These are phyloP conservation scores for Ustilago trichophora DNA, from an alignment of 1,284 basidiomycete genomes.

Conservation along the genomic window DNA sequence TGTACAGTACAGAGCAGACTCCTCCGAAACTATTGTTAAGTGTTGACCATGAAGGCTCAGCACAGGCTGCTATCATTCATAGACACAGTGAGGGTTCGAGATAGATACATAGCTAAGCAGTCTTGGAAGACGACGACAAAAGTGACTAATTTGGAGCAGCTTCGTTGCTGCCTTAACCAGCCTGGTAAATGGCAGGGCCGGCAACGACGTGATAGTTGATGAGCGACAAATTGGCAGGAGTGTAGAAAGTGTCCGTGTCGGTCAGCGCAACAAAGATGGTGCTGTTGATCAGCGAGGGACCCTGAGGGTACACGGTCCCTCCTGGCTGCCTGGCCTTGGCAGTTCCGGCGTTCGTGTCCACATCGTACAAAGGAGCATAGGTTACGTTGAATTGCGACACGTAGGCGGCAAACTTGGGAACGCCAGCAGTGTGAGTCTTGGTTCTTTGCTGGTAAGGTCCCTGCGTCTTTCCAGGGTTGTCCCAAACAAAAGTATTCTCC, in stretches of 20 bases:
- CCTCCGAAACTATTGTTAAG: too few species aligned
- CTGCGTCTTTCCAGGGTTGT: conserved; percentile 41
- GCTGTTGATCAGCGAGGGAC: conserved; percentile 42
- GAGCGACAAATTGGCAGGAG: conserved; percentile 44
- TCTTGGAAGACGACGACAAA: too few species aligned
- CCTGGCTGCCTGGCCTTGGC: conserved; percentile 52
- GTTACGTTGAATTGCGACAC: conserved; percentile 55
- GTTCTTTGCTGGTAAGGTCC: conserved; percentile 56
- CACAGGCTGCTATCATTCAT: too few species aligned
- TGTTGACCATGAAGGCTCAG: too few species aligned
- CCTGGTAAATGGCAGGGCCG: conserved; percentile 54
- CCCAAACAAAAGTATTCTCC: conserved; percentile 39
- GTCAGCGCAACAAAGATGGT: conserved; percentile 53
- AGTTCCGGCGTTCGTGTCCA: conserved; percentile 35
- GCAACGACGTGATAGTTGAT: conserved; percentile 54
- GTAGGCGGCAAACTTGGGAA: conserved; percentile 50
- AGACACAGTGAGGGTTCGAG: too few species aligned
- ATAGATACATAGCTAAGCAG: too few species aligned
- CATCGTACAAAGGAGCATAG: conserved; percentile 48
- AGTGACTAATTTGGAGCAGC: neutral
- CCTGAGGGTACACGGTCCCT: conserved; percentile 26
- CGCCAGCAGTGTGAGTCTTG: conserved; percentile 32
- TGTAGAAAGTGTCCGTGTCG: conserved; percentile 34
- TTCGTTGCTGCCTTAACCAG: conserved; percentile 23
- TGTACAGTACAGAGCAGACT: too few species aligned